Percentiles rank a stretch among this genome's conserved stretches.
These are phyloP conservation scores for Thalassiosira exigua DNA, from an alignment of 352 stramenopile genomes.

Conservation along the genomic window DNA sequence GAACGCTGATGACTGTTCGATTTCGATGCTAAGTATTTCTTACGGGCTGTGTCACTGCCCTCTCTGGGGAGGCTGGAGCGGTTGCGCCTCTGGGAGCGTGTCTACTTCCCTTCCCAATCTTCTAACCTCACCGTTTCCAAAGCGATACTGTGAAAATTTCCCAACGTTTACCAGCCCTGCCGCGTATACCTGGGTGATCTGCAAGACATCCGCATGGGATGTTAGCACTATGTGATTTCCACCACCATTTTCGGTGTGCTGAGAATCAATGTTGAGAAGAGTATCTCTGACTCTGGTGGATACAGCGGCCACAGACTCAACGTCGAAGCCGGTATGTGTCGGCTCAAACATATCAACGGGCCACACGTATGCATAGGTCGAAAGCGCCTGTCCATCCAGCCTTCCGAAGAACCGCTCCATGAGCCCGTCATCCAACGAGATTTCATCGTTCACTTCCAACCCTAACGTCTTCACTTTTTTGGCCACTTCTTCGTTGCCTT, in stretches of 20 bases:
- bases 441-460: constrained; percentile 55
- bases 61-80: no score
- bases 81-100: no score
- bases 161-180: constrained; percentile 63
- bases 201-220: constrained; percentile 82
- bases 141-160: constrained; percentile 68
- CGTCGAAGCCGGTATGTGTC: constrained; percentile 77
- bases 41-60: no score
- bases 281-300: constrained; percentile 67
- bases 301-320: constrained; percentile 81
- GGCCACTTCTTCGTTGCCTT: constrained; percentile 36
- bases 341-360: constrained; percentile 75
- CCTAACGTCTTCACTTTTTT: constrained; percentile 41
- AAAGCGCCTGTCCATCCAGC: constrained; percentile 71
- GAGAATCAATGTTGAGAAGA: constrained; percentile 64
- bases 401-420: constrained; percentile 83
- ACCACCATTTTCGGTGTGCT: constrained; percentile 31
- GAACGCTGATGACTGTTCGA: no score
- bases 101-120: no score
- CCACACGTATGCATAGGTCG: constrained; percentile 84
- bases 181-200: constrained; percentile 78
- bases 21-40: no score
- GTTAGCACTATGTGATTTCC: constrained; percentile 74
- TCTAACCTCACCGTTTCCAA: no score
- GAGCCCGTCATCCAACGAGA: constrained; percentile 70